phyloP scores from a whole-genome alignment of 2,329 filamentous ascomycete species.

The Didymella segeticola region DNA sequence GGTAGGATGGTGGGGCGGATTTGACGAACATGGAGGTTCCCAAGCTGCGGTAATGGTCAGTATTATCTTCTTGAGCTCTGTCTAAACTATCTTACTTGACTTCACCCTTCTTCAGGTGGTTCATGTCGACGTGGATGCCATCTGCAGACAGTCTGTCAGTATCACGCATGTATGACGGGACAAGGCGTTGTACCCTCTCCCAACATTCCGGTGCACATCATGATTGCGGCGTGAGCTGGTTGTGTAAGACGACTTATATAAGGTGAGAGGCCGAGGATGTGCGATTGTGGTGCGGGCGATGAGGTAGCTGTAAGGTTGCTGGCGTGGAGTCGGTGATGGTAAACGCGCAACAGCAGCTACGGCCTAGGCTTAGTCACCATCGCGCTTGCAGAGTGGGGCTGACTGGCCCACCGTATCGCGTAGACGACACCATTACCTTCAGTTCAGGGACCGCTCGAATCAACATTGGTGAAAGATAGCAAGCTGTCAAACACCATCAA shows the following conservation, averaged over 20 bases:
- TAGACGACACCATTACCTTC: slow-evolving; percentile 3
- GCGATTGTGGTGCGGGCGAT: slow-evolving; percentile 9
- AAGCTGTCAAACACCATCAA: neutral
- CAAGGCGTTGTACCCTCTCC: slow-evolving; percentile 44
- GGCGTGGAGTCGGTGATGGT: slow-evolving; percentile 13
- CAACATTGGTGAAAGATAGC: neutral
- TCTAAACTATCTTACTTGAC: slow-evolving; percentile 78
- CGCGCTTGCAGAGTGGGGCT: slow-evolving; percentile 13
- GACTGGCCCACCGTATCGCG: slow-evolving; percentile 9
- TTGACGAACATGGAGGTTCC: slow-evolving; percentile 90
- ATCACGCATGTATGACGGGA: slow-evolving; percentile 17
- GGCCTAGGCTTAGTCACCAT: slow-evolving; percentile 26
- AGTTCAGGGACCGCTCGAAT: neutral
- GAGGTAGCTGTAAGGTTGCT: slow-evolving; percentile 17
- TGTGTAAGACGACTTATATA: neutral
- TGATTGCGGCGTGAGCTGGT: slow-evolving; percentile 23
- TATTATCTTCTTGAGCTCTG: neutral
- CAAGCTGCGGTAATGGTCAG: slow-evolving; percentile 64
- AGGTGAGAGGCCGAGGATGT: neutral
- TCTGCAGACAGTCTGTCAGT: slow-evolving; percentile 63
- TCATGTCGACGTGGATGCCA: slow-evolving; percentile 99
- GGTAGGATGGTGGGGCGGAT: slow-evolving; percentile 31
- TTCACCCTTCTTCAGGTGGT: slow-evolving; percentile 97
- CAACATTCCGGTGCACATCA: slow-evolving; percentile 47
- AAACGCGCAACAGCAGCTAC: slow-evolving; percentile 19